Conservation (phyloP, 2,329 filamentous ascomycete species). For the Zymoseptoria pseudotritici region DNA sequence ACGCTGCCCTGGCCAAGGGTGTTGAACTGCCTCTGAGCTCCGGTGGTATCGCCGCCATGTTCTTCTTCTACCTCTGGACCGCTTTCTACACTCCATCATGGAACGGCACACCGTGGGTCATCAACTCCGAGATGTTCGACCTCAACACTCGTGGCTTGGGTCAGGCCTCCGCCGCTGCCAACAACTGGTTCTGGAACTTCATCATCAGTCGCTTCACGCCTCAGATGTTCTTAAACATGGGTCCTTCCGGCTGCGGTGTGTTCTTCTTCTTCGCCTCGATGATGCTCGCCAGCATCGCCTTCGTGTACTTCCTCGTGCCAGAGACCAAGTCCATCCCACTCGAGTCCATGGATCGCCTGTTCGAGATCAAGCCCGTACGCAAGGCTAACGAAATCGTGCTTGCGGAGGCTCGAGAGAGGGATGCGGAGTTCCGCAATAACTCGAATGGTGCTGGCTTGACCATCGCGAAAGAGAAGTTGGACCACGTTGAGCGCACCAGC, state of each 20-base stretch:
- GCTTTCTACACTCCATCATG: slow-evolving; percentile 52
- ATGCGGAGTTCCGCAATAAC: slow-evolving; percentile 38
- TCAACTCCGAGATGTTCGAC: slow-evolving; percentile 68
- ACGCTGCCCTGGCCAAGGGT: slow-evolving; percentile 19
- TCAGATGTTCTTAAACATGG: slow-evolving; percentile 49
- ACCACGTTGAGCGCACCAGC: slow-evolving; percentile 23
- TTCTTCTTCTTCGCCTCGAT: slow-evolving; percentile 44
- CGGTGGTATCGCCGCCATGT: slow-evolving; percentile 54
- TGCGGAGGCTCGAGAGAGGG: slow-evolving; percentile 30
- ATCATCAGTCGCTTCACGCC: slow-evolving; percentile 60
- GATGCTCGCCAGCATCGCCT: slow-evolving; percentile 38
- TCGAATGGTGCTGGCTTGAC: slow-evolving; percentile 31
- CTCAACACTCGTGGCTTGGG: slow-evolving; percentile 61
- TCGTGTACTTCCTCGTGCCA: slow-evolving; percentile 38
- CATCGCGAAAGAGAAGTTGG: slow-evolving; percentile 32
- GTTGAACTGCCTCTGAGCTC: slow-evolving; percentile 27
- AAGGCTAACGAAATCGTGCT: slow-evolving; percentile 36
- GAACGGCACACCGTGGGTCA: slow-evolving; percentile 59
- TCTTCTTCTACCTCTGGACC: slow-evolving; percentile 71
- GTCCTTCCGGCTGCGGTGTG: slow-evolving; percentile 32
- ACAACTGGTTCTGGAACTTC: slow-evolving; percentile 59
- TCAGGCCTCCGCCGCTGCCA: slow-evolving; percentile 54
- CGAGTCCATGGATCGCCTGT: slow-evolving; percentile 41
- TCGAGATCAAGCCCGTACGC: slow-evolving; percentile 36
- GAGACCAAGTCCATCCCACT: slow-evolving; percentile 40